Evolutionary conservation across 331 rosid genomes (phyloP).

Genomic region (Rosa hybrid): DNA sequence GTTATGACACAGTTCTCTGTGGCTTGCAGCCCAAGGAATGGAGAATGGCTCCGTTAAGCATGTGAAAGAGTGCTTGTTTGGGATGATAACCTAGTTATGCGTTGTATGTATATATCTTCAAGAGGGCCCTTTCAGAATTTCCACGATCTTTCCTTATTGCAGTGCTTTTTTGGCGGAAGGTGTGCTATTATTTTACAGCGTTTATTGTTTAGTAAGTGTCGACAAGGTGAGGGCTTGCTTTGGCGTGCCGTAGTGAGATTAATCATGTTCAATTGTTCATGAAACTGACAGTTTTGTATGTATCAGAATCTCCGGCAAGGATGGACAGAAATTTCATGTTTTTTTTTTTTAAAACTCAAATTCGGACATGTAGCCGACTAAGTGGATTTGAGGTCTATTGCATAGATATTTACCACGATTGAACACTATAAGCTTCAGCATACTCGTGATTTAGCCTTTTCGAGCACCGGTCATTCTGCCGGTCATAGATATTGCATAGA

Average conservation of each 20-base stretch:
- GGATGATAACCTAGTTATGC: background rate
- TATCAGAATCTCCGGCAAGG: background rate
- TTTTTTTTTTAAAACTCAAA: background rate
- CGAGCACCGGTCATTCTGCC: too few relatives aligned
- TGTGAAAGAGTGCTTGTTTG: background rate
- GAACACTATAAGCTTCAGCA: too few relatives aligned
- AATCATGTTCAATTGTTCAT: background rate
- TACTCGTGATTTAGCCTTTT: too few relatives aligned
- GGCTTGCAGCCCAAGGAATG: background rate
- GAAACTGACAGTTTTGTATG: background rate
- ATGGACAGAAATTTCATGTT: background rate
- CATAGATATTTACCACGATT: background rate
- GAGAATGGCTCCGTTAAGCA: background rate
- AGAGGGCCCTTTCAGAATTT: slow-evolving; percentile 18
- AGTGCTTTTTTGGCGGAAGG: background rate
- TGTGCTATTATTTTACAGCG: background rate
- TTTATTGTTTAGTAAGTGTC: background rate
- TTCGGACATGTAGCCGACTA: background rate
- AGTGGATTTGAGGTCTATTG: background rate
- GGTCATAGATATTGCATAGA: too few relatives aligned
- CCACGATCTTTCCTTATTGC: slow-evolving; percentile 28
- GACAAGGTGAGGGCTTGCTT: background rate
- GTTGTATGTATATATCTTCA: background rate
- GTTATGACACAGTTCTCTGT: background rate
- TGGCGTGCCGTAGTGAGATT: slow-evolving; percentile 11